Evolutionary conservation across 2,329 filamentous ascomycete species (phyloP).

Genomic region (Colletotrichum trifolii): DNA sequence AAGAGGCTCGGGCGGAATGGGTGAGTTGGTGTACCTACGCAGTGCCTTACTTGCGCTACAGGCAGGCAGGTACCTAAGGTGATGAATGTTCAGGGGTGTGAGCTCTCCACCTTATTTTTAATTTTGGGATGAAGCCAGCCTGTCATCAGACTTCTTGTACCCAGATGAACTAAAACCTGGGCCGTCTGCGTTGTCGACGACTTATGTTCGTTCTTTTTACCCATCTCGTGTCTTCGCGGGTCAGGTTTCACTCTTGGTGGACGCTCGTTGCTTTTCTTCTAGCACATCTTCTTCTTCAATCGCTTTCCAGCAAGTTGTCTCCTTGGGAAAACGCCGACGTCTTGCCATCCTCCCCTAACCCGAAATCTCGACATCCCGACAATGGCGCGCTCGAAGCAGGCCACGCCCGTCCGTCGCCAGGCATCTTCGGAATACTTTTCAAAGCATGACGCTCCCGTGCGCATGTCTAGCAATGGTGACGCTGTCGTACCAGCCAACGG

Average conservation of each 20-base stretch:
- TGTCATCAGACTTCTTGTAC: conserved; percentile 28
- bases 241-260: not conserved
- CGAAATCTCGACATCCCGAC: conserved; percentile 4
- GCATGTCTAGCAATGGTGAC: conserved; percentile 45
- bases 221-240: no score
- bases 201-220: not conserved
- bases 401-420: conserved; percentile 71
- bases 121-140: conserved; percentile 41
- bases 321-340: not conserved
- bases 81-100: conserved; percentile 13
- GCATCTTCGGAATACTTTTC: conserved; percentile 74
- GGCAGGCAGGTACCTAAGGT: no score
- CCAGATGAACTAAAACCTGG: not conserved
- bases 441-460: conserved; percentile 51
- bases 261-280: no score
- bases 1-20: conserved; percentile 26
- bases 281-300: not conserved
- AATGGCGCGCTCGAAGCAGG: conserved; percentile 81
- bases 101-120: conserved; percentile 37
- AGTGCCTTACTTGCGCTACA: no score
- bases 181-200: conserved; percentile 1
- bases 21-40: conserved; percentile 1
- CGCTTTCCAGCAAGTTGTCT: not conserved
- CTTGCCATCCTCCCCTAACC: not conserved
- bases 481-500: conserved; percentile 39